Evolutionary conservation across 1,284 basidiomycete species (phyloP), one percentile per base, ranked within the genome.

Genomic region (Anthracocystis walkeri): DNA sequence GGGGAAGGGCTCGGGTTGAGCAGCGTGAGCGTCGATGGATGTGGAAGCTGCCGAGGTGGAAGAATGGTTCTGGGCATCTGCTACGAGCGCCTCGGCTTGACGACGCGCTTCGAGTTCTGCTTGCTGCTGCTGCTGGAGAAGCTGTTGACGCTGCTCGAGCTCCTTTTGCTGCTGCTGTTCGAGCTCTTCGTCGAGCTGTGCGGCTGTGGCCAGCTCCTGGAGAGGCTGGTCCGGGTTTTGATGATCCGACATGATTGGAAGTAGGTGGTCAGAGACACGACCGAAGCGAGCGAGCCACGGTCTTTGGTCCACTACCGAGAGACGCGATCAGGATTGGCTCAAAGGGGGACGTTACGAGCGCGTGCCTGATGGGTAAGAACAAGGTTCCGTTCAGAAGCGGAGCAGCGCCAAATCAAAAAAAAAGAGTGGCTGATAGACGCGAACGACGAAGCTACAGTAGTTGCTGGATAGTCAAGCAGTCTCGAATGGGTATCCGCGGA

Each of bases 141-240:
- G 71, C 56, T 69, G 65, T 38, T 74, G 62, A 27, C 63, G 68
- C 46, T 71, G 68, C 45, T 65, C 62, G n/a, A 61, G 63, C 41
- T 71, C 68, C 58, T 71, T 65, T 52, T 71, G 63, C 41, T 65
- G 64, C 64, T 72, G 69, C 59, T 72, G 62, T 38, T 75, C 72
- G 29, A 75, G 63, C 41, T 65, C 72, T 41, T 75, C 72, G 44
- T 75, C 72, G 53, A 75, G 66, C 48, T 75, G 72, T 18, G 72
- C 72, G 31, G 72, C 72, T 33, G 72, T 75, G n/a, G 72, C 72
- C 53, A 75, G 62, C 72, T 75, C 72, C 44, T 75, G 72, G 7
- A 75, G 66, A 27, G 72, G 72, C 59, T 75, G 72, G 31, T 75
- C 72, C 6, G 63, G 62, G 33, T 69, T 61, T 33, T 75, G 72